Evolutionary conservation across 768 basidiomycete genomes (phyloP).

Genomic region (Tylopilus intermedius): DNA sequence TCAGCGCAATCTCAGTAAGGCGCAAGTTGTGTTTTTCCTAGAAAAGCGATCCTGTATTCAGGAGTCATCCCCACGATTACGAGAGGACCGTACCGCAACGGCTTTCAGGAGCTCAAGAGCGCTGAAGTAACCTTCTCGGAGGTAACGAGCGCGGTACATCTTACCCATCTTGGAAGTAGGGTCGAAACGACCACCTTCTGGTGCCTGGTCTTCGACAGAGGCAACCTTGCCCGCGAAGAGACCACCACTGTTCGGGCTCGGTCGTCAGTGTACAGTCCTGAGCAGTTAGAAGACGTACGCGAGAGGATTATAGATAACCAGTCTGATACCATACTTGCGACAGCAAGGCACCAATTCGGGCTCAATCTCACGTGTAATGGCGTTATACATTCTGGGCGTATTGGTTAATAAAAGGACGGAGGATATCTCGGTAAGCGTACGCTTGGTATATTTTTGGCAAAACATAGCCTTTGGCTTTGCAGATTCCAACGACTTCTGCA

Average conservation of each 20-base stretch:
- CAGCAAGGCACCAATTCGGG: constrained; percentile 52
- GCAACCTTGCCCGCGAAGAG: constrained; percentile 44
- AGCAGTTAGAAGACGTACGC: constrained; percentile 30
- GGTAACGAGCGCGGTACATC: constrained; percentile 44
- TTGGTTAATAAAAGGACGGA: background rate
- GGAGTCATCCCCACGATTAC: background rate
- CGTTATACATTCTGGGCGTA: constrained; percentile 39
- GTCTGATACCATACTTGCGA: constrained; percentile 51
- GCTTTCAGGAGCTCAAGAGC: constrained; percentile 38
- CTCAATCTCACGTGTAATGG: constrained; percentile 45
- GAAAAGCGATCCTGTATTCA: background rate
- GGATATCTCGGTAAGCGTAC: constrained; percentile 24
- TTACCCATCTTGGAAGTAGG: constrained; percentile 33
- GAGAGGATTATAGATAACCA: constrained; percentile 55
- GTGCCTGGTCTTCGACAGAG: constrained; percentile 28
- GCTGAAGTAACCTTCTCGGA: constrained; percentile 39
- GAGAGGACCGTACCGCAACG: constrained; percentile 33
- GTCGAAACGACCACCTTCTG: constrained; percentile 41
- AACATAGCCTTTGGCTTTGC: constrained; percentile 49
- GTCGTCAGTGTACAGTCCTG: background rate
- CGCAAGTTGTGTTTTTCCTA: constrained; percentile 40
- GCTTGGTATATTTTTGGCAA: constrained; percentile 55
- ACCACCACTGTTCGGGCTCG: constrained; percentile 2
- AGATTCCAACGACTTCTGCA: constrained; percentile 55
- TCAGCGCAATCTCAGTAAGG: constrained; percentile 50